Base-by-base conservation (phyloP, 805 yeast genomes). In the Starmerella gropengiesseri region DNA sequence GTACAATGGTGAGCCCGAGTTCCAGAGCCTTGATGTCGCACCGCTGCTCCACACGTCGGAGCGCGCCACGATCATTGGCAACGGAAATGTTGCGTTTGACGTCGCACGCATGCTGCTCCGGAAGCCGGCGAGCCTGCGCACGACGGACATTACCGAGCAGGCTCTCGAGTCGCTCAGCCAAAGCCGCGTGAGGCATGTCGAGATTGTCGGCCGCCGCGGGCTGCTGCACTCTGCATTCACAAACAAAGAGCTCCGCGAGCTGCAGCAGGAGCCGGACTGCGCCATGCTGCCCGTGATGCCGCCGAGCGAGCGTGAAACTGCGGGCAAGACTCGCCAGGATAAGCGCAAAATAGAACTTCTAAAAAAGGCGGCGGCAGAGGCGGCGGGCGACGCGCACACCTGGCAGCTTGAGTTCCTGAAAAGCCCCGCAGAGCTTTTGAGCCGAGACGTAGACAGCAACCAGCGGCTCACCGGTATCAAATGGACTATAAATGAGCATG, bases 71-170 rank as follows among this genome's bases (percentile, higher is more conserved):
- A 78, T 91, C 25, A 72, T 91, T n/a, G 99, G 99, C 6, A 89
- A 87, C 60, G 98, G 98, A 35, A 91, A 91, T 58, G 98, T 91
- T 14, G 95, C 97, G 0, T 64, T 91, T 47, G 98, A 91, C 59
- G 75, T 91, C 4, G 85, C 95, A 1, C 66, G 98, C 41, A 68
- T 91, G 1, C 63, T 91, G 26, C 60, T 87, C 43, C 77, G 78
- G 4, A 73, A 79, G 0, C 60, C 67, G 1, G 64, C 64, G 1
- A 70, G 74, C 41, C 77, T 94, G 75, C 45, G 64, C 2, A 52
- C 62, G 0, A 89, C 95, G 0, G 98, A 91, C 61, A 79, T 91
- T 16, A 66, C 82, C 0, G 58, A 64, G 3, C 59, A 63, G 26
- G 94, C 95, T 0, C 60, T 78, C 8, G 64, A 66, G 3, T 59